A percentile compares a stretch with the other conserved stretches of the same genome.
phyloP scores from a whole-genome alignment of 176 grass and related monocot species.

The Metroxylon sagu region DNA sequence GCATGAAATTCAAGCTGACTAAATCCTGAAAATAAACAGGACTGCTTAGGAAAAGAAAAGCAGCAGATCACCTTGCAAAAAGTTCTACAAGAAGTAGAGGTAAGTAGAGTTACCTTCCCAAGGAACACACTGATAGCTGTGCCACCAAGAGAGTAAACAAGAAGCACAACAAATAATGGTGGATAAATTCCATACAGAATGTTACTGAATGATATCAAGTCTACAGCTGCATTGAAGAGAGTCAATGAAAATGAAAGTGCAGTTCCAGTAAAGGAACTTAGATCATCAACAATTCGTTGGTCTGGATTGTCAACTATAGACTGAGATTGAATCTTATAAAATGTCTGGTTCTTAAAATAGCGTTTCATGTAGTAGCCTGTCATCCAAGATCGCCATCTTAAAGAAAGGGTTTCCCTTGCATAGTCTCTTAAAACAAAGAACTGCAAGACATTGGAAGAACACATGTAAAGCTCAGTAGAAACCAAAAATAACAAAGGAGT shows the following conservation, averaged over 20 bases:
- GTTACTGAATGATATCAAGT: constrained; percentile 97
- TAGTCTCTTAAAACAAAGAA: constrained; percentile 98
- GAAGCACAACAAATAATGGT: constrained; percentile 81
- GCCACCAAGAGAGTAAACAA: constrained; percentile 94
- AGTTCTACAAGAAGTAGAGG: not conserved
- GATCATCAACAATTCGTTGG: constrained; percentile 94
- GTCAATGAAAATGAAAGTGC: constrained; percentile 79
- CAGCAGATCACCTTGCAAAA: not conserved
- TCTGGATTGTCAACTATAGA: constrained; percentile 94
- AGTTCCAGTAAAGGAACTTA: constrained; percentile 85
- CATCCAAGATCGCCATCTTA: constrained; percentile 99
- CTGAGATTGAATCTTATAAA: constrained; percentile 95
- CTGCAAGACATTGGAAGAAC: constrained; percentile 31
- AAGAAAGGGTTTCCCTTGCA: constrained; percentile 90
- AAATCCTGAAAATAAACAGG: constrained; percentile 46
- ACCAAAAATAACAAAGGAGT: no score
- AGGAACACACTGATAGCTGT: constrained; percentile 82
- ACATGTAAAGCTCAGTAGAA: no score
- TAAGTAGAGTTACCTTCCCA: constrained; percentile 64
- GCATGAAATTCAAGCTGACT: constrained; percentile 96
- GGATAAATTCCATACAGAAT: constrained; percentile 97
- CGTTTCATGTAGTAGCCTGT: constrained; percentile 92
- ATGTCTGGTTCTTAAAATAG: constrained; percentile 80
- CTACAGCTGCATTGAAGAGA: constrained; percentile 76
- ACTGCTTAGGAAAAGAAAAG: constrained; percentile 10